Base-by-base conservation (phyloP, 345 rosid genomes). In the Clausena lansium region DNA sequence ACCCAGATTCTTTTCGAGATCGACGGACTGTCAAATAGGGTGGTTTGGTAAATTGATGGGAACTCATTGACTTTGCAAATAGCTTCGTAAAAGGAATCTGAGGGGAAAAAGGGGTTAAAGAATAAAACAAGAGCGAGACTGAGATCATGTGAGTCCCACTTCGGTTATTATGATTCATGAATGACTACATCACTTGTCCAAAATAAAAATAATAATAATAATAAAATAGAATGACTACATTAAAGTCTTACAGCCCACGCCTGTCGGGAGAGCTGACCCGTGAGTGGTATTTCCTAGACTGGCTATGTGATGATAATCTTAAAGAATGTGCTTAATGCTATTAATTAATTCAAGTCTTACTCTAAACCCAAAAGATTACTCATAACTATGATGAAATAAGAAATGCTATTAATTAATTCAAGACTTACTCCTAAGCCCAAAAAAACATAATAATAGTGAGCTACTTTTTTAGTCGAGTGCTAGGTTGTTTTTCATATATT, bases 61-160 rank as follows among this genome's bases (percentile, higher is more conserved):
- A 2, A 1, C 14, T 30, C 28, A 47, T 84, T 84, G 83, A 84
- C 83, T 81, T 79, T 17, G 8, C 1, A 0, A 52, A 9, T 0
- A 9, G 33, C 83, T 55, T 77, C 41, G 81, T 69, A 61, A 74
- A 79, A 73, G 77, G 83, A 67, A 78, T 80, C 77, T 45, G 2
- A 32, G 35, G 45, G 32, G 6, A 25, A 39, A 33, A 73, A 54
- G 22, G 35, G 59, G 72, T 69, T 74, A 61, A 35, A 69, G 27
- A 62, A 72, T 62, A 72, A 78, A 78, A 72, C 82, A 57, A 75
- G 10, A 27, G 59, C 4, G 59, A 66, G 64, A 60, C 27, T 67
- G 79, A 83, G 83, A 76, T 81, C 84, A 83, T 35, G 82, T 72
- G 85, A 81, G 84, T 27, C 86, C 83, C 86, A 69, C 88, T 11